These are phyloP conservation scores for Fusarium zealandicum DNA, from an alignment of 2,329 filamentous ascomycete species.

Conservation along the genomic window DNA sequence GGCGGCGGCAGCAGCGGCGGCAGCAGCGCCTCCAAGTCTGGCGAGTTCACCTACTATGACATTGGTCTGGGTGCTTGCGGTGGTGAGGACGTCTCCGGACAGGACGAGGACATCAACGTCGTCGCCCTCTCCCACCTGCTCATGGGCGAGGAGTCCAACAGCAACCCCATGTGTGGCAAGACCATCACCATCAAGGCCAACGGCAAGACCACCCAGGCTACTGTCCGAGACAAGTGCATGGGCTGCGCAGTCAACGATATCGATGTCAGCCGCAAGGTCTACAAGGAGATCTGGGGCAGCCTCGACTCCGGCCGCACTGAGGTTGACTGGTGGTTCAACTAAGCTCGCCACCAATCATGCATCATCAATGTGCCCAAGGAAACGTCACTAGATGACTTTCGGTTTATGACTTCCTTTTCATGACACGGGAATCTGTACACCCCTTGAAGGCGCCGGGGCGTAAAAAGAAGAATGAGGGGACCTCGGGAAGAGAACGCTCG, in stretches of 20 bases:
- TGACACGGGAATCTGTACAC: conserved; percentile 35
- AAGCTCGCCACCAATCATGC: conserved; percentile 26
- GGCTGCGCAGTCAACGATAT: conserved; percentile 66
- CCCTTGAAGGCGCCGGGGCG: conserved; percentile 30
- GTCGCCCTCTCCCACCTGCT: conserved; percentile 72
- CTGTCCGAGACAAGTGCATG: conserved; percentile 77
- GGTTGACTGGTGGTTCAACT: conserved; percentile 58
- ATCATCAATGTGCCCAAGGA: conserved; percentile 17
- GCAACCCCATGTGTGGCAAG: conserved; percentile 74
- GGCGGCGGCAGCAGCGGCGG: conserved; percentile 20
- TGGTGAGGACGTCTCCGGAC: conserved; percentile 66
- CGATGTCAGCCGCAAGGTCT: conserved; percentile 67
- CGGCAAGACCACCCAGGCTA: conserved; percentile 65
- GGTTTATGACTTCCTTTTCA: conserved; percentile 35
- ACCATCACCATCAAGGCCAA: conserved; percentile 68
- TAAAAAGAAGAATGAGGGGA: conserved; percentile 19
- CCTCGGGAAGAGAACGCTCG: background rate
- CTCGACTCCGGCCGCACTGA: conserved; percentile 53
- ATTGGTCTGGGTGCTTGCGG: conserved; percentile 76
- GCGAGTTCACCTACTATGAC: conserved; percentile 78
- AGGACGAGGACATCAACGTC: conserved; percentile 63
- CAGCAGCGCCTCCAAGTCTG: conserved; percentile 49
- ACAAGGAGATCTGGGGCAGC: conserved; percentile 58
- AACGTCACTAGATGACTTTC: conserved; percentile 20
- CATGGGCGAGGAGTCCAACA: conserved; percentile 71